Percentiles rank a stretch among this genome's conserved stretches.
Evolutionary conservation across 345 rosid genomes (phyloP).

Genomic region (Mercurialis annua): DNA sequence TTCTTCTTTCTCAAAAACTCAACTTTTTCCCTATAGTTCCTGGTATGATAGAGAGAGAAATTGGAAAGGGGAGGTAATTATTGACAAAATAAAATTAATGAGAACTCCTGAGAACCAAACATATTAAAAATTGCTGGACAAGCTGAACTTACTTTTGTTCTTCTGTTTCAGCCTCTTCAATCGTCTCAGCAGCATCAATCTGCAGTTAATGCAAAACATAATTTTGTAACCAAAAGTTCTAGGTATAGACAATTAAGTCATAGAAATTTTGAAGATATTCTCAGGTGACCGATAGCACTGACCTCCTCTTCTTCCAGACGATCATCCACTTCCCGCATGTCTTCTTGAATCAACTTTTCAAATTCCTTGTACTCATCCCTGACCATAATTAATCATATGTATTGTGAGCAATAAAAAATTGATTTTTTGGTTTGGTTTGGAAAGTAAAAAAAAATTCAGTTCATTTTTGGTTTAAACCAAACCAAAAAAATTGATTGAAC

Average conservation of each 20-base stretch:
- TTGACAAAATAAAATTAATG: background rate
- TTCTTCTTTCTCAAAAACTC: constrained; percentile 62
- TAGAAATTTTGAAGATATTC: background rate
- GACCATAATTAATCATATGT: constrained; percentile 20
- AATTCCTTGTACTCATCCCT: constrained; percentile 97
- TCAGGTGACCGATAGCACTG: background rate
- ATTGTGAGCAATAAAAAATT: too few relatives aligned
- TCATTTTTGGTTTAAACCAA: too few relatives aligned
- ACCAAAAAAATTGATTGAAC: too few relatives aligned
- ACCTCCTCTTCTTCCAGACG: constrained; percentile 99
- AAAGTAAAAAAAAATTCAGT: too few relatives aligned
- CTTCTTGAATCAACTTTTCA: constrained; percentile 88
- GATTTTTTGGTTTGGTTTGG: too few relatives aligned
- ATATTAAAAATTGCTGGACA: background rate
- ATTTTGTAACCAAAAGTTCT: background rate
- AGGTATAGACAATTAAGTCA: background rate
- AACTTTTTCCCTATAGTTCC: constrained; percentile 59
- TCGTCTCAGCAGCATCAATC: constrained; percentile 96
- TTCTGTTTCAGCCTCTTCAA: constrained; percentile 74
- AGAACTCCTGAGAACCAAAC: background rate
- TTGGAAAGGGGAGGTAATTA: background rate
- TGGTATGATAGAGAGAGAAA: constrained; percentile 15
- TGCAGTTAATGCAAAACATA: constrained; percentile 24
- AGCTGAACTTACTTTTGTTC: constrained; percentile 71
- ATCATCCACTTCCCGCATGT: constrained; percentile 77